phyloP scores from a whole-genome alignment of 306 rosid genomes.

The Psophocarpus tetragonolobus region DNA sequence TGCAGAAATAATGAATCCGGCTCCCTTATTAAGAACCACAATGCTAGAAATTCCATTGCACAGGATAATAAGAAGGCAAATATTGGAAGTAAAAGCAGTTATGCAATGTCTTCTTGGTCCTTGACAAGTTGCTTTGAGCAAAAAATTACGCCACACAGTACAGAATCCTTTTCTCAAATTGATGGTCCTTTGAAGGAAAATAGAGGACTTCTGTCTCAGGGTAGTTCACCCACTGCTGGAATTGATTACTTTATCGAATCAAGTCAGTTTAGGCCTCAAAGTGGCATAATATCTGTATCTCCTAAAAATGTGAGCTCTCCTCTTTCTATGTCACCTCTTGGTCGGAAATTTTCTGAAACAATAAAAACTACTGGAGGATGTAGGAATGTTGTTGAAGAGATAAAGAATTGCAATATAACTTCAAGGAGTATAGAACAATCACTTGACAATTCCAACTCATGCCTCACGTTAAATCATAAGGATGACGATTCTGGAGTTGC shows the following conservation, averaged over 20 bases:
- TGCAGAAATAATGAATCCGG: conserved; percentile 40
- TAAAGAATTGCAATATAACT: conserved; percentile 41
- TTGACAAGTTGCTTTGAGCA: conserved; percentile 59
- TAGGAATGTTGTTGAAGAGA: conserved; percentile 45
- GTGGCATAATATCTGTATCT: conserved; percentile 44
- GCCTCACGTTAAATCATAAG: conserved; percentile 37
- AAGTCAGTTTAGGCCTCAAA: conserved; percentile 41
- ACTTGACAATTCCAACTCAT: conserved; percentile 46
- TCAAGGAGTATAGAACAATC: conserved; percentile 44
- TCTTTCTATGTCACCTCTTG: conserved; percentile 87
- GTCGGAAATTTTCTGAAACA: conserved; percentile 83
- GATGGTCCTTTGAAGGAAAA: conserved; percentile 67
- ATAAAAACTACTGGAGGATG: conserved; percentile 46
- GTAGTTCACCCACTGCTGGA: conserved; percentile 43
- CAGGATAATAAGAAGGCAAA: conserved; percentile 91
- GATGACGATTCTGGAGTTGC: conserved; percentile 49
- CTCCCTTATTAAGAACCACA: conserved; percentile 40
- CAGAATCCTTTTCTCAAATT: conserved; percentile 39
- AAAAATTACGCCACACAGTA: conserved; percentile 24
- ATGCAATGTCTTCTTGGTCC: conserved; percentile 50
- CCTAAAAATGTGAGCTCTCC: conserved; percentile 52
- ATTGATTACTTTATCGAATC: conserved; percentile 44
- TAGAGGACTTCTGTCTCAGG: conserved; percentile 35
- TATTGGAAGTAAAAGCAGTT: conserved; percentile 60
- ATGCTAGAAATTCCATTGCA: conserved; percentile 33